Evolutionary conservation across 2,329 filamentous ascomycete species (phyloP).

Genomic region (Exophiala alcalophila): DNA sequence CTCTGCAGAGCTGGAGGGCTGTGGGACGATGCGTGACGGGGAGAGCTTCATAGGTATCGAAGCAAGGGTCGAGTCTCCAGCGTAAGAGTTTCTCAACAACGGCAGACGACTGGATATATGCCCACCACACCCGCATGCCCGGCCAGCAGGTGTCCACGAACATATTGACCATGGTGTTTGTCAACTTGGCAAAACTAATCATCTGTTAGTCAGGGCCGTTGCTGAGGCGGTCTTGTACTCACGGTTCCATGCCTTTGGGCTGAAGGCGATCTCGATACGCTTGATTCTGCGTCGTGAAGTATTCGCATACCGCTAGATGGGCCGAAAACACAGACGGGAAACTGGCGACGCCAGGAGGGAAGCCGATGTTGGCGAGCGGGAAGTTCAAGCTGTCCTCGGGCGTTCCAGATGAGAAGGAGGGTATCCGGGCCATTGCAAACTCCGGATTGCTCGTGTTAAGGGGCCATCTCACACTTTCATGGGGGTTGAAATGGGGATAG

Average conservation of each 20-base stretch:
- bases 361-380: not conserved
- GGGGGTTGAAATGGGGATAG: not conserved
- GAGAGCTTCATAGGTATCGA: slow-evolving; percentile 3
- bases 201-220: too few species aligned
- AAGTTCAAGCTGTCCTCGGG: not conserved
- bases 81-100: slow-evolving; percentile 5
- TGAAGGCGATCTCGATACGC: slow-evolving; percentile 6
- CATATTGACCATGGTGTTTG: slow-evolving; percentile 9
- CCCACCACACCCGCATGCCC: slow-evolving; percentile 8
- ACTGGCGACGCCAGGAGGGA: slow-evolving; percentile 3
- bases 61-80: slow-evolving; percentile 6
- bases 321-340: slow-evolving; percentile 9
- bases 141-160: slow-evolving; percentile 14
- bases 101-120: slow-evolving; percentile 4
- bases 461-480: slow-evolving; percentile 1
- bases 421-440: not conserved
- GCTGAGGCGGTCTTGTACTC: too few species aligned
- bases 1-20: slow-evolving; percentile 4
- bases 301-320: slow-evolving; percentile 10
- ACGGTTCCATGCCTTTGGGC: slow-evolving; percentile 3
- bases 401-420: not conserved
- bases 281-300: slow-evolving; percentile 9
- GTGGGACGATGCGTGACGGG: slow-evolving; percentile 3
- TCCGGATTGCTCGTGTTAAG: not conserved
- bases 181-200: slow-evolving; percentile 8